Percentiles rank a stretch among this genome's conserved stretches.
Conservation (phyloP, 345 rosid species). For the Salix arbutifolia region DNA sequence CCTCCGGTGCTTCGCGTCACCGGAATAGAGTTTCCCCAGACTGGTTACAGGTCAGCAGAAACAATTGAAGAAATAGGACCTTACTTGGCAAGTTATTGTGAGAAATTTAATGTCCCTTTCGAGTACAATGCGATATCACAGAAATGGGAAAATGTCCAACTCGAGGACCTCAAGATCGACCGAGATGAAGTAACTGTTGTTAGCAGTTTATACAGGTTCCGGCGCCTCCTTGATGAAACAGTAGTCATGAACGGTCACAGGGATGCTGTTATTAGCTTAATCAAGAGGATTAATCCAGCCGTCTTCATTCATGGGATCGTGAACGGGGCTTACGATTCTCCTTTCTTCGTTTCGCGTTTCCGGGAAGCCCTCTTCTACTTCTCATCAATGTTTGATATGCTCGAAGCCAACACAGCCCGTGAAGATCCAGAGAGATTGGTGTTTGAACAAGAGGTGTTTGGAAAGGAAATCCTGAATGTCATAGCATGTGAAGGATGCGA, state of each 20-base stretch:
- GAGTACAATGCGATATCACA: constrained; percentile 55
- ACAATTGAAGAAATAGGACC: constrained; percentile 52
- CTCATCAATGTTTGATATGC: constrained; percentile 47
- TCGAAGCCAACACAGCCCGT: constrained; percentile 40
- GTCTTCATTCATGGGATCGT: constrained; percentile 41
- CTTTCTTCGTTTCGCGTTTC: constrained; percentile 52
- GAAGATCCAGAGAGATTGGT: constrained; percentile 46
- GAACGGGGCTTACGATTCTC: constrained; percentile 43
- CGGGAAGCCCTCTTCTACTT: constrained; percentile 54
- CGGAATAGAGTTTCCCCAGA: constrained; percentile 53
- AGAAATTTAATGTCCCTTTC: constrained; percentile 46
- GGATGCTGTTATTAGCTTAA: constrained; percentile 40
- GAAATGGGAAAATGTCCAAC: constrained; percentile 51
- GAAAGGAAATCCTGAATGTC: constrained; percentile 47
- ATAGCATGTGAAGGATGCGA: constrained; percentile 53
- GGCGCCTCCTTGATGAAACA: constrained; percentile 54
- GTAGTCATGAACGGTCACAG: constrained; percentile 41
- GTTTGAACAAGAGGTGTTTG: constrained; percentile 44
- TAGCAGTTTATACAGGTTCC: constrained; percentile 34
- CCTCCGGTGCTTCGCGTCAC: constrained; percentile 52
- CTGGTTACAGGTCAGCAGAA: constrained; percentile 50
- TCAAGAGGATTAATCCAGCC: constrained; percentile 41
- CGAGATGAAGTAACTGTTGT: constrained; percentile 46
- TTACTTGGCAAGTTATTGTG: constrained; percentile 42
- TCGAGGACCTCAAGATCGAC: constrained; percentile 49